Conservation (phyloP, 768 basidiomycete genomes). For the Tylopilus sp. region DNA sequence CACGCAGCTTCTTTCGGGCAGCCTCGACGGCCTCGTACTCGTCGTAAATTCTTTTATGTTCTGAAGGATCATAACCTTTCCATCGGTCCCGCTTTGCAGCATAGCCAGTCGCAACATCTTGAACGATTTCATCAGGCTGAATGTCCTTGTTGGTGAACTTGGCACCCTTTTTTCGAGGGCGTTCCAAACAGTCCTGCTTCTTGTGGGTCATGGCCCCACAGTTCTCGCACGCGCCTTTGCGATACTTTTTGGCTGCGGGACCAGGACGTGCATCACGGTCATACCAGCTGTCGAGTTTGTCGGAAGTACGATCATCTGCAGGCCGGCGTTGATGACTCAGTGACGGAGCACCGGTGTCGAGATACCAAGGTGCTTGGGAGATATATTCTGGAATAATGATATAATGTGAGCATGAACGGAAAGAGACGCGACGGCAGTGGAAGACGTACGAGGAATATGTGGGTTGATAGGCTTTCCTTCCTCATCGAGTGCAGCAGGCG, state of each 20-base stretch:
- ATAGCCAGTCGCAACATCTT: conserved; percentile 73
- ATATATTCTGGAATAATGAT: conserved; percentile 73
- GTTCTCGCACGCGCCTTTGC: conserved; percentile 98
- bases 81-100: conserved; percentile 96
- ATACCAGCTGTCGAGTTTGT: conserved; percentile 88
- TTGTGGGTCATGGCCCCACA: conserved; percentile 97
- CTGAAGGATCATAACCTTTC: conserved; percentile 94
- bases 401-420: background rate
- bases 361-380: conserved; percentile 98
- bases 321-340: conserved; percentile 90
- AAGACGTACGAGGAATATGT: conserved; percentile 90
- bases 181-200: conserved; percentile 87
- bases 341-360: conserved; percentile 90
- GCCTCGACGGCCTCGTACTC: conserved; percentile 93
- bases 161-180: conserved; percentile 94
- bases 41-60: conserved; percentile 84
- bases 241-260: conserved; percentile 93
- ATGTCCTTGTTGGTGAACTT: conserved; percentile 90
- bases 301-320: conserved; percentile 49
- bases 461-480: conserved; percentile 97
- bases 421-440: background rate
- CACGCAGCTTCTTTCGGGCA: conserved; percentile 83
- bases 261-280: conserved; percentile 81
- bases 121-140: conserved; percentile 86
- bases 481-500: conserved; percentile 92